phyloP scores from a whole-genome alignment of 2,329 filamentous ascomycete species.

The Macrophomina phaseolina region DNA sequence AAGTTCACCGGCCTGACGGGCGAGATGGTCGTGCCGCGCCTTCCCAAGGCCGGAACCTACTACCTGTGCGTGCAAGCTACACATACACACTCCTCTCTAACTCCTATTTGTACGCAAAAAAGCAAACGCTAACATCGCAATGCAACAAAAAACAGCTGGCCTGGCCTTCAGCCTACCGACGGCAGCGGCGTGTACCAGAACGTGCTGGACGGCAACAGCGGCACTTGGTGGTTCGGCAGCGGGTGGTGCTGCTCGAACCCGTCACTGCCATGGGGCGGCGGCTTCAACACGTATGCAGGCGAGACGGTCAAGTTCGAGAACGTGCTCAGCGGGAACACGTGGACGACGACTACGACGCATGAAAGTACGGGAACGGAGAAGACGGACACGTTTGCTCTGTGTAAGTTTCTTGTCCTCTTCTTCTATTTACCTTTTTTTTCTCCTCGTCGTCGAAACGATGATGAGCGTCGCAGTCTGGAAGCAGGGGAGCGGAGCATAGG shows the following conservation, averaged over 20 bases:
- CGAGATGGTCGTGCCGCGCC: conserved; percentile 30
- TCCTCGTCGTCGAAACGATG: no score
- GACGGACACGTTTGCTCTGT: conserved; percentile 44
- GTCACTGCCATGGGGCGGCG: conserved; percentile 44
- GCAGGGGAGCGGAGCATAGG: no score
- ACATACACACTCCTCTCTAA: no score
- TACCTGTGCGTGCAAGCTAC: conserved; percentile 37
- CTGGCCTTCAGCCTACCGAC: conserved; percentile 49
- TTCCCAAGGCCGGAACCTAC: conserved; percentile 42
- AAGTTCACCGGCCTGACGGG: conserved; percentile 31
- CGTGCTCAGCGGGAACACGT: conserved; percentile 23
- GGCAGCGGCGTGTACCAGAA: conserved; percentile 51
- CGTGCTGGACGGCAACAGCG: conserved; percentile 49
- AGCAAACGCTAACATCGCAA: neutral
- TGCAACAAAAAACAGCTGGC: conserved; percentile 36
- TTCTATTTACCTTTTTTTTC: neutral
- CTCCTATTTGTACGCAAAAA: neutral
- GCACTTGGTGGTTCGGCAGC: conserved; percentile 50
- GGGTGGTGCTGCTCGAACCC: conserved; percentile 53
- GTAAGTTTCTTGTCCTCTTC: conserved; percentile 12
- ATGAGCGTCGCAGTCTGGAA: no score
- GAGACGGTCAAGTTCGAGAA: conserved; percentile 46
- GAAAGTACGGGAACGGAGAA: conserved; percentile 37
- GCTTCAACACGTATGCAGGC: conserved; percentile 45
- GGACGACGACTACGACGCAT: conserved; percentile 43